Evolutionary conservation across 1,284 basidiomycete species (phyloP).

Genomic region (Boletus coffeatus): DNA sequence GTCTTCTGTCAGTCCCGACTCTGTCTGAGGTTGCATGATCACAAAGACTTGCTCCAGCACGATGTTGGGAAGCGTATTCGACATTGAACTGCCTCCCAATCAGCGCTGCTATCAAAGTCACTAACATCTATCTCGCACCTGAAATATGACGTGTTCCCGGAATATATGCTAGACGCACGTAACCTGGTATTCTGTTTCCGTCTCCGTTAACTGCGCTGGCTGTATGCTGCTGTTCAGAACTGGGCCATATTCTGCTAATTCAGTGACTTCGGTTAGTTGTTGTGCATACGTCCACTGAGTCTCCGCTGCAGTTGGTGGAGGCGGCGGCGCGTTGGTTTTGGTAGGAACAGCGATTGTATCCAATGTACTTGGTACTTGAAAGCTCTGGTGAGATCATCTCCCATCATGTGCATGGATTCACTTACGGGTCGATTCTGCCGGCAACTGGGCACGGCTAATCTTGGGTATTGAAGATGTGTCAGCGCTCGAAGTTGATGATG

Average conservation of each 20-base stretch:
- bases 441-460: constrained; percentile 85
- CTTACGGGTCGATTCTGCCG: constrained; percentile 80
- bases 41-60: constrained; percentile 94
- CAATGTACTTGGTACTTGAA: constrained; percentile 65
- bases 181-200: constrained; percentile 96
- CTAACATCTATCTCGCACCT: constrained; percentile 43
- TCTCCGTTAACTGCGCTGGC: constrained; percentile 87
- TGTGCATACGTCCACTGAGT: constrained; percentile 82
- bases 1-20: constrained; percentile 40
- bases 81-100: constrained; percentile 77
- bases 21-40: constrained; percentile 70
- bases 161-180: constrained; percentile 97
- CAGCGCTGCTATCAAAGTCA: neutral
- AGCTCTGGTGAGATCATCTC: constrained; percentile 2
- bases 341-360: constrained; percentile 57
- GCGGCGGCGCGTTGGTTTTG: constrained; percentile 56
- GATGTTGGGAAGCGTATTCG: constrained; percentile 96
- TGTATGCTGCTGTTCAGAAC: constrained; percentile 85
- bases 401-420: constrained; percentile 17
- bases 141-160: constrained; percentile 91
- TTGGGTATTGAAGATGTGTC: constrained; percentile 78
- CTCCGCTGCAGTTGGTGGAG: constrained; percentile 73
- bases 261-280: constrained; percentile 83
- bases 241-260: constrained; percentile 82
- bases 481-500: constrained; percentile 90